Conservation (phyloP, 2,329 filamentous ascomycete species). For the Penicillium sp. region DNA sequence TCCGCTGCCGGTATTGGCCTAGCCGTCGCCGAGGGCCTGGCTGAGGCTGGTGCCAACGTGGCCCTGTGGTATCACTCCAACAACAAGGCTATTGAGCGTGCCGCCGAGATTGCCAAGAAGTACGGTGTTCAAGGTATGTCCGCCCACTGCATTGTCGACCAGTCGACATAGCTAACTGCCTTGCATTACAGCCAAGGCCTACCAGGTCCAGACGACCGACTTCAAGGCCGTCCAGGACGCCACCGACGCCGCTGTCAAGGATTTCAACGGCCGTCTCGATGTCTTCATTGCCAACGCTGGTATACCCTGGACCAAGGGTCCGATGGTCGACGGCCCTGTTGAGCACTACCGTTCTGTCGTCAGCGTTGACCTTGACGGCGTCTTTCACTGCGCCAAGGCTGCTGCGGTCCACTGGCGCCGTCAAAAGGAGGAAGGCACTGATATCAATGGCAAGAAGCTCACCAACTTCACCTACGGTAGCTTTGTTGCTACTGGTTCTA, state of each 20-base stretch:
- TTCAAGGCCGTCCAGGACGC: slow-evolving; percentile 40
- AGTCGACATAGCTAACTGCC: neutral
- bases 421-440: slow-evolving; percentile 64
- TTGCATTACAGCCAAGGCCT: slow-evolving; percentile 42
- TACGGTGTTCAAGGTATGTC: slow-evolving; percentile 58
- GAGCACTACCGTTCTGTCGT: slow-evolving; percentile 65
- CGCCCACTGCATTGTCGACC: neutral
- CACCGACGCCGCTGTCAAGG: slow-evolving; percentile 46
- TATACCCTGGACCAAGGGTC: slow-evolving; percentile 66
- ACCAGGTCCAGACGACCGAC: slow-evolving; percentile 47
- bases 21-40: slow-evolving; percentile 59
- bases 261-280: slow-evolving; percentile 71
- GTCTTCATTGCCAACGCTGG: slow-evolving; percentile 76
- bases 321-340: slow-evolving; percentile 61
- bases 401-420: slow-evolving; percentile 66
- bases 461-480: slow-evolving; percentile 60
- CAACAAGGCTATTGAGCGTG: slow-evolving; percentile 58
- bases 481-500: slow-evolving; percentile 73
- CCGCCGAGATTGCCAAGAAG: slow-evolving; percentile 59
- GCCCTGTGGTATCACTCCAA: slow-evolving; percentile 71
- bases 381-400: slow-evolving; percentile 70
- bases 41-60: slow-evolving; percentile 67
- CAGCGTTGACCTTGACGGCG: slow-evolving; percentile 67
- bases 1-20: slow-evolving; percentile 67
- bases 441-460: slow-evolving; percentile 58